Evolutionary conservation across 2,329 filamentous ascomycete genomes (phyloP).

Genomic region (Xylaria multiplex): DNA sequence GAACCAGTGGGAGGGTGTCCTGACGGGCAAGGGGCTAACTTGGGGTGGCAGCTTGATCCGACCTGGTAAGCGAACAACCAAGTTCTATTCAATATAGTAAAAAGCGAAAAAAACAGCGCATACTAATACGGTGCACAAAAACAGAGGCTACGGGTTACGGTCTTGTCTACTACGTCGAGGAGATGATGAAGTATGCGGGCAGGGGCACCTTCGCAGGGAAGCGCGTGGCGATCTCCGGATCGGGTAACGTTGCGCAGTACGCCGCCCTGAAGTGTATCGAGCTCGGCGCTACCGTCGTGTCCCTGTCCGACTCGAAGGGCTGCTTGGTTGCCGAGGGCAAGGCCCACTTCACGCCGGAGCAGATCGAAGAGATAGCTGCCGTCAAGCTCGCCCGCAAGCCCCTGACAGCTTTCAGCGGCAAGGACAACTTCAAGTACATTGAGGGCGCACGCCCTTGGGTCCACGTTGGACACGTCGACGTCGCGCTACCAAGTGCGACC

Average conservation of each 20-base stretch:
- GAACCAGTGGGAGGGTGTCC: constrained; percentile 93
- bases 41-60: constrained; percentile 96
- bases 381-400: constrained; percentile 90
- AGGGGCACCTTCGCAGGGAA: constrained; percentile 89
- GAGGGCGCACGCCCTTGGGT: constrained; percentile 89
- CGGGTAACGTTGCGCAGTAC: constrained; percentile 98
- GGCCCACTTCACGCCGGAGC: constrained; percentile 78
- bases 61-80: constrained; percentile 60
- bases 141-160: constrained; percentile 94
- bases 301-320: constrained; percentile 92
- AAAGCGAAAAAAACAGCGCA: not conserved
- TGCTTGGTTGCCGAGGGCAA: constrained; percentile 78
- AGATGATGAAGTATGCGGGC: constrained; percentile 94
- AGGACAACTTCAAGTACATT: constrained; percentile 79
- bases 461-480: constrained; percentile 88
- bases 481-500: constrained; percentile 91
- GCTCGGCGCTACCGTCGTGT: constrained; percentile 91
- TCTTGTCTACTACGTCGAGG: constrained; percentile 93
- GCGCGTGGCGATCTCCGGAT: constrained; percentile 94
- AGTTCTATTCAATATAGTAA: not conserved
- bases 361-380: constrained; percentile 80
- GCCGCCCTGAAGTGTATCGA: constrained; percentile 96
- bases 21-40: constrained; percentile 92
- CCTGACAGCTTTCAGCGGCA: constrained; percentile 75
- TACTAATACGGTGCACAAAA: constrained; percentile 16